A percentile compares a stretch with the other conserved stretches of the same genome.
Conservation (phyloP, 805 yeast genomes). For the Yamadazyma endophytica region DNA sequence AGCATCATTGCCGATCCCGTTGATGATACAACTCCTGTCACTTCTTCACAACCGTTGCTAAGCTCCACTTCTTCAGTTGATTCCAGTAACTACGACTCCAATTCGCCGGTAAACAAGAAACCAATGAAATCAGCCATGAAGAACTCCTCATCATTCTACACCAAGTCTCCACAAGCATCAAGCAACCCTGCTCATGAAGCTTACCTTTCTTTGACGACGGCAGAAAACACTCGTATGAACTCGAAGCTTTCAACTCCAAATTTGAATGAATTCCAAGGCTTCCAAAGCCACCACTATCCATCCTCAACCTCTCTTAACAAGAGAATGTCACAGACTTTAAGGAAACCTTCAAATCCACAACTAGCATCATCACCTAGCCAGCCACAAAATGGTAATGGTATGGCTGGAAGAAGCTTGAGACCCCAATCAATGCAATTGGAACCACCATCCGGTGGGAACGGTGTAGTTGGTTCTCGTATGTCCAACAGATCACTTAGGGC, state of each 20-base stretch:
- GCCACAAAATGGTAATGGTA: background rate
- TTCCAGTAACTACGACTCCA: conserved; percentile 17
- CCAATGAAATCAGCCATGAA: conserved; percentile 56
- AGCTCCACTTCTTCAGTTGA: conserved; percentile 29
- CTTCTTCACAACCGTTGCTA: too few species aligned
- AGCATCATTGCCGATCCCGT: conserved; percentile 15
- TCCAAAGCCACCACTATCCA: conserved; percentile 12
- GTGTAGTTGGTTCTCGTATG: conserved; percentile 18
- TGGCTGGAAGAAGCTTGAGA: conserved; percentile 23
- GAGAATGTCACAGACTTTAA: conserved; percentile 24
- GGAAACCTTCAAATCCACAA: conserved; percentile 20
- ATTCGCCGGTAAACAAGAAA: conserved; percentile 23
- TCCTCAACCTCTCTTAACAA: conserved; percentile 7
- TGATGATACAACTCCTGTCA: background rate
- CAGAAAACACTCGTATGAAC: conserved; percentile 73
- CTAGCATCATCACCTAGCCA: background rate
- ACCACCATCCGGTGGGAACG: conserved; percentile 1
- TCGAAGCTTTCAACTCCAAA: conserved; percentile 50
- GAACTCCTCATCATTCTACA: conserved; percentile 21
- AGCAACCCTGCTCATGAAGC: conserved; percentile 55
- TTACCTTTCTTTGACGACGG: conserved; percentile 66
- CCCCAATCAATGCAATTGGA: conserved; percentile 25
- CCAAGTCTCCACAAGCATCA: conserved; percentile 5
- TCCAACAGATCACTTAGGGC: conserved; percentile 26
- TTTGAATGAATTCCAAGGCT: conserved; percentile 19